Conservation (phyloP, 225 moss, liverwort and hornwort genomes). For the Neckera pumila region DNA sequence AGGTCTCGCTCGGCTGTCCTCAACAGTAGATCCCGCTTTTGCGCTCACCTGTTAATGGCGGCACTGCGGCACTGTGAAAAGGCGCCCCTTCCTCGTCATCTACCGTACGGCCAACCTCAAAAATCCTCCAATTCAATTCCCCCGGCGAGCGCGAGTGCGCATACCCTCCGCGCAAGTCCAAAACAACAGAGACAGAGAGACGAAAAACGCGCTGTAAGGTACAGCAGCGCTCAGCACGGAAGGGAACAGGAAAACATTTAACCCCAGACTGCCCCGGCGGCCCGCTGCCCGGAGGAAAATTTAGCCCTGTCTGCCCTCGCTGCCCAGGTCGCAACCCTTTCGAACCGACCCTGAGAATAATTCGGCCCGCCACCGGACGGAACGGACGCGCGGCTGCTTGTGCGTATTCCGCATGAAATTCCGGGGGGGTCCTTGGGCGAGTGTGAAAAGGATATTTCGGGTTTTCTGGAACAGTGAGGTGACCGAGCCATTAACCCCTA, state of each 20-base stretch:
- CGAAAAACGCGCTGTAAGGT: not conserved
- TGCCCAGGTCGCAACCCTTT: too few species aligned
- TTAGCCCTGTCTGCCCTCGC: not conserved
- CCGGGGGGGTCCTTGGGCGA: not conserved
- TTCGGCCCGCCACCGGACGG: not conserved
- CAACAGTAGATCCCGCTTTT: slow-evolving; percentile 7
- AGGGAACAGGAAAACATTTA: not conserved
- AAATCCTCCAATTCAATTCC: not conserved
- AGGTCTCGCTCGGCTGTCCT: not conserved
- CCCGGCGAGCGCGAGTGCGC: not conserved
- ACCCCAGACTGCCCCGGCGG: not conserved
- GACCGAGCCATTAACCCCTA: too few species aligned
- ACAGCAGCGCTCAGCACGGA: not conserved
- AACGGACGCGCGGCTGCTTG: not conserved
- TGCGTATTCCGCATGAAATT: not conserved
- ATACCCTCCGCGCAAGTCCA: not conserved
- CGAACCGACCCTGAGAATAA: not conserved
- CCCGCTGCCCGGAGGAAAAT: not conserved
- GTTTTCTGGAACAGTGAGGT: too few species aligned
- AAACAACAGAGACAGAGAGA: not conserved
- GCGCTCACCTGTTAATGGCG: slow-evolving; percentile 12
- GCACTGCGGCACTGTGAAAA: not conserved
- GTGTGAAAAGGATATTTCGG: not conserved
- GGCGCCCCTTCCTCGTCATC: not conserved
- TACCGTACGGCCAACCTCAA: not conserved